Percentiles rank a stretch among this genome's conserved stretches.
Evolutionary conservation across 2,329 filamentous ascomycete species (phyloP).

Genomic region (Aspergillus glaucus): DNA sequence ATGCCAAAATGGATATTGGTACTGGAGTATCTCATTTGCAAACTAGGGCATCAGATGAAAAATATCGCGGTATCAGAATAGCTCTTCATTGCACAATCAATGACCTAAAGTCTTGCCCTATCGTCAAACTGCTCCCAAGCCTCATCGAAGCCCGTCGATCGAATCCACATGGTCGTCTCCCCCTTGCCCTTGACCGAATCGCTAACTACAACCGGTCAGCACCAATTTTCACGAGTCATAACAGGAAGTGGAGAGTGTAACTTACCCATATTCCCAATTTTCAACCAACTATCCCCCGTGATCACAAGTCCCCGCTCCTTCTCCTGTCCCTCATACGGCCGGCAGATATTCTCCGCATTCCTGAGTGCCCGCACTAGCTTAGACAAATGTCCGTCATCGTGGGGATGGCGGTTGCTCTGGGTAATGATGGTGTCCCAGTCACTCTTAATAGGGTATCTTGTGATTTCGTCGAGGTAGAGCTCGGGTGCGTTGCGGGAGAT

Average conservation of each 20-base stretch:
- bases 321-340: conserved; percentile 24
- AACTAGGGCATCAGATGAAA: too few relatives aligned
- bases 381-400: conserved; percentile 73
- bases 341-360: conserved; percentile 52
- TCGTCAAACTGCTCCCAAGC: conserved; percentile 30
- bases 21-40: too few relatives aligned
- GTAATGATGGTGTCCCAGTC: conserved; percentile 42
- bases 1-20: too few relatives aligned
- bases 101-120: conserved; percentile 11
- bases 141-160: conserved; percentile 37
- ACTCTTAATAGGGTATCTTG: conserved; percentile 51
- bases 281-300: conserved; percentile 39
- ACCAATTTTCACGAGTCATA: conserved; percentile 4
- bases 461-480: conserved; percentile 55
- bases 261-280: conserved; percentile 41
- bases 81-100: too few relatives aligned
- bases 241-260: background rate
- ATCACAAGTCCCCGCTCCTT: conserved; percentile 28
- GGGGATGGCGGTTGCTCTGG: conserved; percentile 39
- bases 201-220: conserved; percentile 21
- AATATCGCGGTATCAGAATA: too few relatives aligned
- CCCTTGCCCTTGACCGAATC: conserved; percentile 28
- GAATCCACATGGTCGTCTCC: conserved; percentile 29
- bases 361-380: conserved; percentile 69
- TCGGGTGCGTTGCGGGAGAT: conserved; percentile 59